These are phyloP conservation scores for Sporothrix curviconia DNA, from an alignment of 2,329 filamentous ascomycete genomes.

Conservation along the genomic window DNA sequence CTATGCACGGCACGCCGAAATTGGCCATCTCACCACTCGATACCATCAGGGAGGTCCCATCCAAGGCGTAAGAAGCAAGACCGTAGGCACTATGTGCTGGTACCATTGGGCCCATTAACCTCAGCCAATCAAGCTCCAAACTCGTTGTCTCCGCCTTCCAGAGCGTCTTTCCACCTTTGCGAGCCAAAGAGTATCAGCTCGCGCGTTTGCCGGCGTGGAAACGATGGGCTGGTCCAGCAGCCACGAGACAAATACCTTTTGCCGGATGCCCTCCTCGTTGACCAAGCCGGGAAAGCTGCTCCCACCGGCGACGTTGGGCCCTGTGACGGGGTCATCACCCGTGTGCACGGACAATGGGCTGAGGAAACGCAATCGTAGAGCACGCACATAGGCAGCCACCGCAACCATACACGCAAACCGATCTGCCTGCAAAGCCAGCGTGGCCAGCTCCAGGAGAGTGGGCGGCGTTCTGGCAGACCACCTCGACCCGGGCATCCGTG, in stretches of 20 bases:
- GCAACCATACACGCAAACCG: conserved; percentile 59
- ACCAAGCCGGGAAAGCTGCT: conserved; percentile 25
- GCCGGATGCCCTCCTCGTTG: conserved; percentile 57
- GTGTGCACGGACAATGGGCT: conserved; percentile 5
- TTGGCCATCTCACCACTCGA: conserved; percentile 63
- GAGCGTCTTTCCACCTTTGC: conserved; percentile 41
- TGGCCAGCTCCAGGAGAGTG: conserved; percentile 57
- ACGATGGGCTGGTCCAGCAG: conserved; percentile 56
- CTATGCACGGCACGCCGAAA: conserved; percentile 58
- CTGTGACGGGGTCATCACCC: conserved; percentile 16
- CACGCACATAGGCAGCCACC: conserved; percentile 48
- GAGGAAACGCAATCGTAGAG: conserved; percentile 47
- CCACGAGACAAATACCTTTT: conserved; percentile 62
- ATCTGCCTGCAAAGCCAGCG: conserved; percentile 64
- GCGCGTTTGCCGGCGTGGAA: conserved; percentile 55
- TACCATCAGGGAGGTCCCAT: conserved; percentile 64
- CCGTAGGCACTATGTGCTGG: conserved; percentile 18
- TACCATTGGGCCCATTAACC: too few species aligned
- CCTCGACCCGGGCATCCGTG: conserved; percentile 1
- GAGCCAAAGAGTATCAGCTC: conserved; percentile 63
- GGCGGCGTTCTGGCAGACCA: conserved; percentile 33
- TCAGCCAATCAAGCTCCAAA: too few species aligned
- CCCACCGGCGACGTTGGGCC: conserved; percentile 17
- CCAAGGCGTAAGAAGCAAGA: conserved; percentile 46
- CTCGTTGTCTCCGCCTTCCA: conserved; percentile 28